A percentile compares a stretch with the other conserved stretches of the same genome.
Evolutionary conservation across 2,329 filamentous ascomycete genomes (phyloP).

Genomic region (Claviceps arundinis): DNA sequence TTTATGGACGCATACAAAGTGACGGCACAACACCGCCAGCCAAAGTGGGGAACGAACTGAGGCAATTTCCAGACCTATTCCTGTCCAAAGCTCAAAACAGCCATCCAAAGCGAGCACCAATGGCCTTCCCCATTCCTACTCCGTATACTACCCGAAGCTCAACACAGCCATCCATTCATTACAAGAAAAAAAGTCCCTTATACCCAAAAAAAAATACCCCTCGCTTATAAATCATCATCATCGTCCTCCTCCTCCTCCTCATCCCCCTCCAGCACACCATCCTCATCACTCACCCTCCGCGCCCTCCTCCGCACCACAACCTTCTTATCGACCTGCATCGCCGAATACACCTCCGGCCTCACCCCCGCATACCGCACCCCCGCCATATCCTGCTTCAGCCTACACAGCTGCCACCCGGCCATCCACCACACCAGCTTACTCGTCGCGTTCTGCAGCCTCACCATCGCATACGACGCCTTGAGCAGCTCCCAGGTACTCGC

Average conservation of each 20-base stretch:
- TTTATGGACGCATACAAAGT: no score
- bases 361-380: conserved; percentile 16
- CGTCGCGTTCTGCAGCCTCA: conserved; percentile 13
- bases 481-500: conserved; percentile 33
- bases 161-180: no score
- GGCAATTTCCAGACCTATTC: no score
- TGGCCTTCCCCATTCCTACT: no score
- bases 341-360: conserved; percentile 21
- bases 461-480: conserved; percentile 37
- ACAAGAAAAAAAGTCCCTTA: background rate
- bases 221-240: no score
- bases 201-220: background rate
- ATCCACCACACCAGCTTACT: conserved; percentile 31
- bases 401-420: conserved; percentile 33
- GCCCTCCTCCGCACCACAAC: conserved; percentile 12
- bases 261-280: background rate
- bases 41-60: no score
- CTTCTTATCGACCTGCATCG: conserved; percentile 23
- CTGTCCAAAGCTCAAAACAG: no score
- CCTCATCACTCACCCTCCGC: conserved; percentile 14
- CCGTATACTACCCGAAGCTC: no score
- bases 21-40: no score
- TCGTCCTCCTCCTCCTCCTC: background rate
- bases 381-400: conserved; percentile 28
- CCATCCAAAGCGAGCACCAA: no score